Conservation (phyloP, 768 basidiomycete genomes). For the Royoungia palumana region DNA sequence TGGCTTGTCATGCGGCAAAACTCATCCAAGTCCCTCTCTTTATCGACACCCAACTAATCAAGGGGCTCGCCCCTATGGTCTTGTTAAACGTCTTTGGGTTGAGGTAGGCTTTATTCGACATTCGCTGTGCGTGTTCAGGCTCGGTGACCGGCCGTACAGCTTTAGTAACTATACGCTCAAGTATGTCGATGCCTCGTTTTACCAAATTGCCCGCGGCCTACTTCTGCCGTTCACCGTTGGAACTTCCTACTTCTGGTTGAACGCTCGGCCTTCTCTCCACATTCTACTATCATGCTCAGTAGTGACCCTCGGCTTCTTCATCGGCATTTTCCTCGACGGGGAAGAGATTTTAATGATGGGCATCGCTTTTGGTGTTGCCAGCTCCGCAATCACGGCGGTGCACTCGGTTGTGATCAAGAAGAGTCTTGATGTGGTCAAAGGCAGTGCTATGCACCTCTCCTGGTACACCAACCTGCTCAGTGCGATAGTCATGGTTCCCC, state of each 20-base stretch:
- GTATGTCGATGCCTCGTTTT: constrained; percentile 93
- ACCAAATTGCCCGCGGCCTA: constrained; percentile 92
- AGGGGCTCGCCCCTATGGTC: constrained; percentile 74
- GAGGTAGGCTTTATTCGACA: constrained; percentile 49
- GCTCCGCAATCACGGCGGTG: constrained; percentile 80
- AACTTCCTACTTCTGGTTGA: constrained; percentile 78
- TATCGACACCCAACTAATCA: constrained; percentile 62
- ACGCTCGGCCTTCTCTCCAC: constrained; percentile 68
- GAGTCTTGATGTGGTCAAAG: constrained; percentile 72
- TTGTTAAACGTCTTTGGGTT: constrained; percentile 77
- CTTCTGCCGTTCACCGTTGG: constrained; percentile 91
- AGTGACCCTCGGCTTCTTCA: constrained; percentile 91
- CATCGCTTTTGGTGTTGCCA: constrained; percentile 75
- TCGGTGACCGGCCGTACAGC: constrained; percentile 39
- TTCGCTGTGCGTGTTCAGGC: background rate
- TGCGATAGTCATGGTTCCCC: constrained; percentile 65
- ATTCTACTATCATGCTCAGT: constrained; percentile 73
- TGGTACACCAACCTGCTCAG: constrained; percentile 92
- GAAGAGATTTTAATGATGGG: constrained; percentile 59
- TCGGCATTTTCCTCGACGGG: constrained; percentile 80
- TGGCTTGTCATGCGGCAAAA: constrained; percentile 56
- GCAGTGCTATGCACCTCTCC: constrained; percentile 78
- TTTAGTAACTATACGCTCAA: constrained; percentile 90
- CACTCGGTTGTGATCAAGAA: constrained; percentile 96
- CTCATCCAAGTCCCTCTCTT: constrained; percentile 65